phyloP scores from a whole-genome alignment of 2,329 filamentous ascomycete species.

The Pseudopyrenochaeta lycopersici region DNA sequence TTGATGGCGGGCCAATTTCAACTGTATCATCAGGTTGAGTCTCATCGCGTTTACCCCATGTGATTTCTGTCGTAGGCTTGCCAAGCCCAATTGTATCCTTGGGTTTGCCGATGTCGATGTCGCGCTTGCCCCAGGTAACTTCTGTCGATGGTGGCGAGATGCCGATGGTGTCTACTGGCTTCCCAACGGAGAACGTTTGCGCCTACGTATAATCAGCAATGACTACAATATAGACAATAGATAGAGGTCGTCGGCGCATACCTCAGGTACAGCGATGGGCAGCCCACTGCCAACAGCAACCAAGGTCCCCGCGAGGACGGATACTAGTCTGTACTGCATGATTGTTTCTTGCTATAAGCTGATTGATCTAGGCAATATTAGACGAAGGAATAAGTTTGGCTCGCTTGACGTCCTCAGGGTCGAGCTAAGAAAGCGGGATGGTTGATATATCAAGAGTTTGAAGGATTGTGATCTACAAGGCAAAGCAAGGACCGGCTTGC shows the following conservation, averaged over 20 bases:
- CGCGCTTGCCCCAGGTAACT: slow-evolving; percentile 16
- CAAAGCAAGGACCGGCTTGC: slow-evolving; percentile 8
- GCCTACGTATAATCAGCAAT: slow-evolving; percentile 7
- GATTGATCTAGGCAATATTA: background rate
- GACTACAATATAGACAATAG: background rate
- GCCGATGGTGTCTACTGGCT: slow-evolving; percentile 17
- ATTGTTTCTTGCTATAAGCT: background rate
- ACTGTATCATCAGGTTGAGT: slow-evolving; percentile 11
- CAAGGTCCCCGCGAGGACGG: slow-evolving; percentile 33
- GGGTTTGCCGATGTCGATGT: slow-evolving; percentile 2
- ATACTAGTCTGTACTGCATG: slow-evolving; percentile 42
- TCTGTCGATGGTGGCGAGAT: slow-evolving; percentile 9
- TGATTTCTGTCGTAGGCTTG: slow-evolving; percentile 22
- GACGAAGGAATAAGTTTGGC: slow-evolving; percentile 1
- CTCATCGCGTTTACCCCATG: slow-evolving; percentile 21
- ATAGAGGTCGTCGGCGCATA: slow-evolving; percentile 4
- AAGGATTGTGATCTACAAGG: background rate
- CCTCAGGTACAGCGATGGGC: slow-evolving; percentile 33
- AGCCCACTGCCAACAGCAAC: slow-evolving; percentile 29
- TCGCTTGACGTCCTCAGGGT: slow-evolving; percentile 9
- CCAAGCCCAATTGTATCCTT: slow-evolving; percentile 19
- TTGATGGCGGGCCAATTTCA: slow-evolving; percentile 18
- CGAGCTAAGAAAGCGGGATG: background rate
- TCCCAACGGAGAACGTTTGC: slow-evolving; percentile 3
- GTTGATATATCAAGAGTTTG: slow-evolving; percentile 7